Base-by-base conservation (phyloP, 352 stramenopile genomes). In the Phytophthora ramorum region DNA sequence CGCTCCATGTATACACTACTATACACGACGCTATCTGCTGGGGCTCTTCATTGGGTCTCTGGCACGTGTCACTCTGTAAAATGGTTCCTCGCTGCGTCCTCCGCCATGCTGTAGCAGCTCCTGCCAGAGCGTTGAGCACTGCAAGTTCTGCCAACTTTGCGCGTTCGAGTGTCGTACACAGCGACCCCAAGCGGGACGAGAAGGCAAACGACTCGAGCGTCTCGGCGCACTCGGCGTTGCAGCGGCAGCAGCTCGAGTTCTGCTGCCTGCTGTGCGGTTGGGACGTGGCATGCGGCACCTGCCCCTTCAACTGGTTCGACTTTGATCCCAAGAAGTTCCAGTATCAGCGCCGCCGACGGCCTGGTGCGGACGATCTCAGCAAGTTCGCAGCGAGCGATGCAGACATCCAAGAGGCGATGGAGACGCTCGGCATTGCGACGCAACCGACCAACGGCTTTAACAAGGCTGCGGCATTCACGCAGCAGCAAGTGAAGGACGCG, bases 251-350 rank as follows among this genome's bases (percentile, higher is more conserved):
- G 55, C 76, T 90, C 46, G 67, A 84, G 63, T 92, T 92, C 66
- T 92, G 83, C 65, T 92, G 83, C 41, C 63, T 92, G 26, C 45
- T 92, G 40, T 79, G 81, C 51, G 83, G 83, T 0, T 92, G 78
- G 78, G 81, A 92, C 37, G 73, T 73, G 45, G 66, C 81, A 16
- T 92, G 83, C 63, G 66, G 59, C 35, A 80, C 83, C 3, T 92
- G 83, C 34, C 83, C 83, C 2, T 87, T 92, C 71, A 72, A 89
- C 54, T 92, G 83, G 83, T 83, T 67, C 56, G 67, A 75, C 35
- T 92, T 90, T 22, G 79, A 92, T 37, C 73, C 78, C 22, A 58
- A 62, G 4, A 81, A 83, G 50, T 75, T 78, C 50, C 73, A 66
- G 12, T 41, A 20, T 7, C 60, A 69, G 37, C 35, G 28, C 2